Conservation (phyloP, 2,329 filamentous ascomycete genomes). For the Drechslerella dactyloides region DNA sequence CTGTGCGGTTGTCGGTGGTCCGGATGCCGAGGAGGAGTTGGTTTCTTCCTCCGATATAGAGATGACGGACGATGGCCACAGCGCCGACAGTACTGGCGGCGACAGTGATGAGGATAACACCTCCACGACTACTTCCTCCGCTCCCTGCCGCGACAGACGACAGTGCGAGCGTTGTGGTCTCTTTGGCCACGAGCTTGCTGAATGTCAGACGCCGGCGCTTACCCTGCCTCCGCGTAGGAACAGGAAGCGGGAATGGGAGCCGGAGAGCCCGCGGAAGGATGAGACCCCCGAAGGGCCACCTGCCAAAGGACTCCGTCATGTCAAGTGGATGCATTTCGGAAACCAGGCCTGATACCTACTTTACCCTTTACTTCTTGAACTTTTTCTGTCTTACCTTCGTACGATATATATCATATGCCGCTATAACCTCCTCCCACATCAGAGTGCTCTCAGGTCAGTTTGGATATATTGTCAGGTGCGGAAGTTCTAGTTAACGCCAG, state of each 20-base stretch:
- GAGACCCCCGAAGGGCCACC: conserved; percentile 38
- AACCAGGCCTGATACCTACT: conserved; percentile 19
- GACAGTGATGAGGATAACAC: conserved; percentile 44
- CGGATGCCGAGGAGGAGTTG: conserved; percentile 49
- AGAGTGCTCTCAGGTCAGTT: neutral
- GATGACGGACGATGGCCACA: conserved; percentile 41
- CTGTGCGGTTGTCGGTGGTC: conserved; percentile 51
- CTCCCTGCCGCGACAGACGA: conserved; percentile 46
- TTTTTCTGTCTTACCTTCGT: conserved; percentile 7
- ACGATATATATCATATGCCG: conserved; percentile 25
- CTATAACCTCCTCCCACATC: neutral
- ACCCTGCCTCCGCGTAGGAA: conserved; percentile 21
- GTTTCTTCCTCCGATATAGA: conserved; percentile 47
- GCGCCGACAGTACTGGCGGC: conserved; percentile 29
- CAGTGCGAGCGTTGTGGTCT: conserved; percentile 50
- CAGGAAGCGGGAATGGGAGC: conserved; percentile 48
- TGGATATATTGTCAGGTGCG: too few relatives aligned
- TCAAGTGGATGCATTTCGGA: conserved; percentile 50
- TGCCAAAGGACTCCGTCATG: conserved; percentile 45
- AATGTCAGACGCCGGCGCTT: conserved; percentile 45
- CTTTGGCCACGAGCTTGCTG: conserved; percentile 47
- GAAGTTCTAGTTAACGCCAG: too few relatives aligned
- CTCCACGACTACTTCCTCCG: conserved; percentile 47
- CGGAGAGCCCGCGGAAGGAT: conserved; percentile 38
- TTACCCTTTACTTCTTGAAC: conserved; percentile 8